Percentiles rank a stretch among this genome's conserved stretches.
Evolutionary conservation across 495 filamentous ascomycete genomes (phyloP).

Genomic region (Neurospora intermedia): DNA sequence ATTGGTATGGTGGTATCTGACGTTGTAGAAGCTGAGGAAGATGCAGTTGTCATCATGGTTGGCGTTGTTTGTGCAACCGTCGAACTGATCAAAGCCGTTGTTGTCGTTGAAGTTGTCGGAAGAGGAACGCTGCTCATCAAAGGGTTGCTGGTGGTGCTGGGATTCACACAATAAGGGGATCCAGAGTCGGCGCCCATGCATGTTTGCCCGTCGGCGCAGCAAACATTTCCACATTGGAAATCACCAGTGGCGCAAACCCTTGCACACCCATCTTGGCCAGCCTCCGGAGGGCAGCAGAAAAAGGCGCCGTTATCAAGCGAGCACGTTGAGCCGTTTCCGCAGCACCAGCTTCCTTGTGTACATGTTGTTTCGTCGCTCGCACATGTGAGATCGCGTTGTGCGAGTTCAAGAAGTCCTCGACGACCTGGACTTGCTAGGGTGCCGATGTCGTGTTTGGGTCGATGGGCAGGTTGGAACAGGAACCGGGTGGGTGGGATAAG

Average conservation of each 20-base stretch:
- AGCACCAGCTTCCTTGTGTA: slow-evolving; percentile 14
- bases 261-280: slow-evolving; percentile 3
- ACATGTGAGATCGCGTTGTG: not conserved
- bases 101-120: not conserved
- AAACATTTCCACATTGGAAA: slow-evolving; percentile 16
- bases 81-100: not conserved
- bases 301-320: slow-evolving; percentile 9
- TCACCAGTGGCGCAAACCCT: slow-evolving; percentile 14
- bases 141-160: not conserved
- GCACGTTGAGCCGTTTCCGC: slow-evolving; percentile 10
- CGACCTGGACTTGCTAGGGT: not conserved
- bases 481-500: slow-evolving; percentile 1
- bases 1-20: not conserved
- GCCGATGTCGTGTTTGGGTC: not conserved
- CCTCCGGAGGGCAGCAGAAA: slow-evolving; percentile 11
- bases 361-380: slow-evolving; percentile 9
- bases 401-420: not conserved
- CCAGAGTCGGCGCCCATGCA: slow-evolving; percentile 7
- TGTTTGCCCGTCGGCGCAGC: slow-evolving; percentile 12
- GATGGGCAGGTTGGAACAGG: slow-evolving; percentile 6
- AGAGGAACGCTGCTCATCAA: not conserved
- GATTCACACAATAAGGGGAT: slow-evolving; percentile 7
- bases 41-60: not conserved
- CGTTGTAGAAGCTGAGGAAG: too few relatives aligned
- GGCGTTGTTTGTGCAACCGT: not conserved